These are phyloP conservation scores for Acacia melanoxylon DNA, from an alignment of 306 rosid genomes.

Conservation along the genomic window DNA sequence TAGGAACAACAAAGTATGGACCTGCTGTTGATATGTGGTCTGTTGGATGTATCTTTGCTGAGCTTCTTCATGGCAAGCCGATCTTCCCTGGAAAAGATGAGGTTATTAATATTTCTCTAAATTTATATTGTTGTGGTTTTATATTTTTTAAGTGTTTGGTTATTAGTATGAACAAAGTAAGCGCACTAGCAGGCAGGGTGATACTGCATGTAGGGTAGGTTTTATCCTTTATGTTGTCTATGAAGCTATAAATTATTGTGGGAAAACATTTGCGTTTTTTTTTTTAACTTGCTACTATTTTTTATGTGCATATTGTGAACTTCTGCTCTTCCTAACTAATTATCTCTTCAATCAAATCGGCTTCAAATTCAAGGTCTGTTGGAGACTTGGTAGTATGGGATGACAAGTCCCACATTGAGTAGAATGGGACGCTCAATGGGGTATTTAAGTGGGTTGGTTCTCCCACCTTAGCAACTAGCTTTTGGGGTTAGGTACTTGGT, in stretches of 20 bases:
- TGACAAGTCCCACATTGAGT: too few species aligned
- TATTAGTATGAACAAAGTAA: background rate
- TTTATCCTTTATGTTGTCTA: background rate
- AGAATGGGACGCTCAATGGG: too few species aligned
- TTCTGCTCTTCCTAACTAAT: background rate
- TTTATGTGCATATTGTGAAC: background rate
- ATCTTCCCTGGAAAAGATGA: conserved; percentile 75
- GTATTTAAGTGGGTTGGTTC: too few species aligned
- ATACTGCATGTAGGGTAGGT: background rate
- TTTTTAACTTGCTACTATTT: background rate
- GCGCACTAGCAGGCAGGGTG: background rate
- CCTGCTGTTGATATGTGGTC: conserved; percentile 87
- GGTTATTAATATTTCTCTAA: conserved; percentile 38
- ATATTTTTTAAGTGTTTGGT: background rate
- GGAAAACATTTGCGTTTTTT: background rate
- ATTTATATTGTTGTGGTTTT: background rate
- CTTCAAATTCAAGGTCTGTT: conserved; percentile 4
- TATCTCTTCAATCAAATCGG: background rate
- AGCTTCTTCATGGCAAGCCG: conserved; percentile 70
- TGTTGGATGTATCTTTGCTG: conserved; percentile 79
- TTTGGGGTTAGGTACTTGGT: too few species aligned
- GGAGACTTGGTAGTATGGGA: too few species aligned
- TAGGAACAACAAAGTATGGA: conserved; percentile 74
- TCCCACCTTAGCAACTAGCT: too few species aligned
- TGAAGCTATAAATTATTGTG: background rate